Base-by-base conservation (phyloP, 139 green algal genomes). In the Zygnema circumcarinatum region DNA sequence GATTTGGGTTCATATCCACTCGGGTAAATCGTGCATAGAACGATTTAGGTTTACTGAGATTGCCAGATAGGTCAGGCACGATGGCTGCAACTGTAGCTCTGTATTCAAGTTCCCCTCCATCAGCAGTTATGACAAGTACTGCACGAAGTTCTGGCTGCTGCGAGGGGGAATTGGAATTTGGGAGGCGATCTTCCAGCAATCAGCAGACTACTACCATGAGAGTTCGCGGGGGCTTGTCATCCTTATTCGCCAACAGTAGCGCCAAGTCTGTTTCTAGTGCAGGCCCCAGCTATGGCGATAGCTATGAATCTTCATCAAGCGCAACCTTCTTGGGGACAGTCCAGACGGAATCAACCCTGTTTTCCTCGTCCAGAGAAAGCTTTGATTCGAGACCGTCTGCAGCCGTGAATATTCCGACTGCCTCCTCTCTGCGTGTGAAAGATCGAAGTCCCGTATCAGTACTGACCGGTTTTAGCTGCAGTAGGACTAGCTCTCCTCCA, bases 391-490 rank as follows among this genome's bases (percentile, higher is more conserved):
- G 39, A n/a, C 29, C 35, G 20, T 36, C 22, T 21, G 35, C 38
- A 35, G 76, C 76, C 32, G 76, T 84, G 38, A 84, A 84, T 62
- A 84, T 84, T 33, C 76, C 76, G 21, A 39, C 76, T 76, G 67
- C 22, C 22, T 84, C 1, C 39, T 78, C 69, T 41, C 16, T 41
- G 69, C 69, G 36, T 7, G 3, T 78, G 69, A 78, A 78, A 16
- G 69, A 78, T 16, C 7, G 69, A 11, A 78, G 69, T 20, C 69
- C 69, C 11, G 69, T 41, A 38, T 78, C 69, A 11, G 69, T 78
- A 22, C 69, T 78, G 7, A 39, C 7, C 16, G 69, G 69, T 7
- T 39, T 78, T 41, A 78, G 16, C 69, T 78, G 69, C 16, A 78
- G 69, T 39, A 78, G 69, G 35, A 78, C 3, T 20, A 78, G 69